These are phyloP conservation scores for Osmanthus fragrans DNA, from an alignment of 257 asterid species.

Conservation along the genomic window DNA sequence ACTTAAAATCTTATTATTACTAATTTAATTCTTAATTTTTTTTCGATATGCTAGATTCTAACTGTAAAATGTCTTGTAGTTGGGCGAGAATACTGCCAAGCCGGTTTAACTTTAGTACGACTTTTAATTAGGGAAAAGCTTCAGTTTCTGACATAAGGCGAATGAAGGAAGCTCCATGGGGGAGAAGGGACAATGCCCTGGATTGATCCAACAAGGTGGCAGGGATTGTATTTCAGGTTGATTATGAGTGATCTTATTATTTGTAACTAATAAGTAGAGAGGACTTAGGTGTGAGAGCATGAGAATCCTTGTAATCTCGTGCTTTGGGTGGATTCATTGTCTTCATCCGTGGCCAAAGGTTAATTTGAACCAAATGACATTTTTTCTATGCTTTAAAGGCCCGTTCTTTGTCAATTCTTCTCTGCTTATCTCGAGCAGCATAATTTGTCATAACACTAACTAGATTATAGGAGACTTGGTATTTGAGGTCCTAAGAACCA, in stretches of 20 bases:
- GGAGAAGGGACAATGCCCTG: not conserved
- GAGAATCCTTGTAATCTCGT: not conserved
- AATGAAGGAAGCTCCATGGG: not conserved
- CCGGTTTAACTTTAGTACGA: not conserved
- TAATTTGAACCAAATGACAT: not conserved
- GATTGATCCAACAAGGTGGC: not conserved
- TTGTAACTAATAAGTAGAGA: not conserved
- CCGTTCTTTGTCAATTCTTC: not conserved
- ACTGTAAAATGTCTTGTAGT: not conserved
- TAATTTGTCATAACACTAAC: not conserved
- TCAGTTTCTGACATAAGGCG: not conserved
- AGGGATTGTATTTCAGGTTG: not conserved
- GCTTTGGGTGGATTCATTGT: not conserved
- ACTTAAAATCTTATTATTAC: not conserved
- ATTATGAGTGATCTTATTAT: not conserved
- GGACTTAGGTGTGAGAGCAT: not conserved
- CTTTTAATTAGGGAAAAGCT: not conserved
- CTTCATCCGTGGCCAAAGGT: not conserved
- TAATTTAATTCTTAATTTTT: not conserved
- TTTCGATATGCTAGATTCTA: not conserved
- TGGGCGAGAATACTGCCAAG: not conserved
- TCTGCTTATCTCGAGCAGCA: not conserved
- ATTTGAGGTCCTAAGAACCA: not conserved
- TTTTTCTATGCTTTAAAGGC: not conserved
- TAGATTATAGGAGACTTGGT: not conserved